Evolutionary conservation across 2,329 filamentous ascomycete species (phyloP).

Genomic region (Fusarium floridanum): DNA sequence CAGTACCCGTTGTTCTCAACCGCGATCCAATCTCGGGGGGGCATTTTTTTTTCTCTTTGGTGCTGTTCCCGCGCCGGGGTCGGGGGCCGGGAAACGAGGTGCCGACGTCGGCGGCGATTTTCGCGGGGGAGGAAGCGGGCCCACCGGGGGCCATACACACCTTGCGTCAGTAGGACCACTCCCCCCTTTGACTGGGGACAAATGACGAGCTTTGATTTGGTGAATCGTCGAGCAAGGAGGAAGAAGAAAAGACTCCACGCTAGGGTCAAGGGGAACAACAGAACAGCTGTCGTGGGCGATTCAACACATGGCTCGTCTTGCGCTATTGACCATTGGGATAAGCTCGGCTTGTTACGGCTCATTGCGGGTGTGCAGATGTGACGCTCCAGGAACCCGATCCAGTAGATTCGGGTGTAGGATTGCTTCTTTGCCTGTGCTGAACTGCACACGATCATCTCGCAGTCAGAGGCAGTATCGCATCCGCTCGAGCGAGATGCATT

Average conservation of each 20-base stretch:
- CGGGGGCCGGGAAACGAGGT: slow-evolving; percentile 26
- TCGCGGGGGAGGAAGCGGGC: slow-evolving; percentile 28
- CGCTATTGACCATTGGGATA: slow-evolving; percentile 8
- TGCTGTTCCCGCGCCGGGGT: slow-evolving; percentile 3
- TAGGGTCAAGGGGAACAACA: slow-evolving; percentile 37
- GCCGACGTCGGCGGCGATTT: slow-evolving; percentile 45
- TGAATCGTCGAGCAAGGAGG: neutral
- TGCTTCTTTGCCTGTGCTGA: neutral
- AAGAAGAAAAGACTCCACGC: slow-evolving; percentile 10
- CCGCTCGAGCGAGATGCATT: slow-evolving; percentile 2
- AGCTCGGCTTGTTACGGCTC: slow-evolving; percentile 34
- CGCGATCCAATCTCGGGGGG: slow-evolving; percentile 1
- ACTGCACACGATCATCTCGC: neutral
- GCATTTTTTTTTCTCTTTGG: slow-evolving; percentile 15
- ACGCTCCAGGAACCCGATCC: neutral
- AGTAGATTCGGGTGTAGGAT: neutral
- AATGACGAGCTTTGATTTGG: slow-evolving; percentile 26
- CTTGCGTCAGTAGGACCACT: slow-evolving; percentile 34
- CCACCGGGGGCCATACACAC: slow-evolving; percentile 2
- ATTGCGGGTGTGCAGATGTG: slow-evolving; percentile 3
- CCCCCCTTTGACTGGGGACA: slow-evolving; percentile 7
- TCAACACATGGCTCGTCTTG: slow-evolving; percentile 19
- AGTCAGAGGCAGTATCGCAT: neutral
- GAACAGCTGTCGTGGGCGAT: slow-evolving; percentile 11
- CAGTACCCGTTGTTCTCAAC: slow-evolving; percentile 6